Conservation (phyloP, 1,284 basidiomycete species). For the Marasmius fiardii region DNA sequence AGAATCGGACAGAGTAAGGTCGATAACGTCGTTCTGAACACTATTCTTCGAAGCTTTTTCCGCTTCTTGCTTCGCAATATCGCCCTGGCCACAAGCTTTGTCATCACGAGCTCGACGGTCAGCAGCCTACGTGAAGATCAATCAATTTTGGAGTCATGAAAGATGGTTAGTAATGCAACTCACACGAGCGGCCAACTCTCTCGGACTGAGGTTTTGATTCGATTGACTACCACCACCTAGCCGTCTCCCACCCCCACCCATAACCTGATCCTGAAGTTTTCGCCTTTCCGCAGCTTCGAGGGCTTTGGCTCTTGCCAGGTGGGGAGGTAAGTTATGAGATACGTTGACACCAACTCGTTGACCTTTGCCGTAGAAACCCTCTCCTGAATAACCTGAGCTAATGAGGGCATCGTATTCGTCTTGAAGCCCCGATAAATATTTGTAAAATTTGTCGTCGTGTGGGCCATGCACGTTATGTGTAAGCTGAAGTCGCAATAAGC, state of each 20-base stretch:
- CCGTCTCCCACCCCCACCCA: slow-evolving; percentile 54
- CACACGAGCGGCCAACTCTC: slow-evolving; percentile 77
- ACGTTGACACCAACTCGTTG: slow-evolving; percentile 57
- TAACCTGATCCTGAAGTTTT: slow-evolving; percentile 39
- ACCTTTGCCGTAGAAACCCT: slow-evolving; percentile 81
- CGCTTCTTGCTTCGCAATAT: slow-evolving; percentile 58
- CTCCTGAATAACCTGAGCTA: slow-evolving; percentile 72
- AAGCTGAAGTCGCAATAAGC: slow-evolving; percentile 43
- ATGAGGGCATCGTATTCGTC: slow-evolving; percentile 80
- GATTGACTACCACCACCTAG: slow-evolving; percentile 34
- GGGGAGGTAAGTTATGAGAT: slow-evolving; percentile 62
- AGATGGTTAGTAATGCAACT: slow-evolving; percentile 23
- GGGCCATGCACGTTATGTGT: slow-evolving; percentile 87
- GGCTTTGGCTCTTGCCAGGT: slow-evolving; percentile 62
- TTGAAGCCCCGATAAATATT: slow-evolving; percentile 70
- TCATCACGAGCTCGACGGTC: slow-evolving; percentile 73
- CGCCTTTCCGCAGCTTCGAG: slow-evolving; percentile 78
- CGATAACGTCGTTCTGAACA: slow-evolving; percentile 57
- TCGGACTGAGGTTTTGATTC: slow-evolving; percentile 44
- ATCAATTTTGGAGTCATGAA: slow-evolving; percentile 1
- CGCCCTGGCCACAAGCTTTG: slow-evolving; percentile 66
- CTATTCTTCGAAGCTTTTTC: slow-evolving; percentile 68
- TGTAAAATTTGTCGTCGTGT: slow-evolving; percentile 83
- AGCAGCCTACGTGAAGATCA: slow-evolving; percentile 58
- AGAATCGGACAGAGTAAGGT: slow-evolving; percentile 48